Conservation (phyloP, 805 yeast species). For the Cyberlindnera petersonii region DNA sequence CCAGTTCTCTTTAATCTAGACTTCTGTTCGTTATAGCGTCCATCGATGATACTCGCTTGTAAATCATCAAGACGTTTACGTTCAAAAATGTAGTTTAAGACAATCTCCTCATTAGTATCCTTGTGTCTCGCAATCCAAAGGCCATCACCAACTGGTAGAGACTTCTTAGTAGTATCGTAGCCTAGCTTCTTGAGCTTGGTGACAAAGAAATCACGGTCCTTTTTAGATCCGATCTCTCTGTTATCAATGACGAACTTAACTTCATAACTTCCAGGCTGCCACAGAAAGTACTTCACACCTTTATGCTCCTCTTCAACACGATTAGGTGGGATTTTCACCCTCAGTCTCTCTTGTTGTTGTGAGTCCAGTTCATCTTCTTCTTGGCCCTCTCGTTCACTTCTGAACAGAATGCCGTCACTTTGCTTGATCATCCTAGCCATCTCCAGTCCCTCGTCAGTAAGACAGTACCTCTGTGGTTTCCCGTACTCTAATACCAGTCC, state of each 20-base stretch:
- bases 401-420: conserved; percentile 38
- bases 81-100: conserved; percentile 81
- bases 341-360: no score
- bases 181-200: conserved; percentile 47
- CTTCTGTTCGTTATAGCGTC: conserved; percentile 86
- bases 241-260: conserved; percentile 68
- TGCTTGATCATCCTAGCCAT: conserved; percentile 55
- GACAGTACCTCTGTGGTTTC: conserved; percentile 48
- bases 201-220: conserved; percentile 68
- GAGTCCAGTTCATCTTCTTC: not conserved
- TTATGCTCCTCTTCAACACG: conserved; percentile 1
- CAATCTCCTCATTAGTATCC: conserved; percentile 54
- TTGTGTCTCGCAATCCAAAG: conserved; percentile 80
- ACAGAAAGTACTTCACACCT: conserved; percentile 33
- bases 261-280: conserved; percentile 61
- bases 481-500: conserved; percentile 51
- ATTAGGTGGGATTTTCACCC: not conserved
- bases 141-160: conserved; percentile 82
- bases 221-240: conserved; percentile 69
- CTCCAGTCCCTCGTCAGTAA: conserved; percentile 67
- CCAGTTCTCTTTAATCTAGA: conserved; percentile 67
- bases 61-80: conserved; percentile 88
- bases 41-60: conserved; percentile 77
- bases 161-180: conserved; percentile 46
- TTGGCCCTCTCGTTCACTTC: conserved; percentile 21